Evolutionary conservation across 106 monocot species (phyloP).

Genomic region (Dendrobium officinale): DNA sequence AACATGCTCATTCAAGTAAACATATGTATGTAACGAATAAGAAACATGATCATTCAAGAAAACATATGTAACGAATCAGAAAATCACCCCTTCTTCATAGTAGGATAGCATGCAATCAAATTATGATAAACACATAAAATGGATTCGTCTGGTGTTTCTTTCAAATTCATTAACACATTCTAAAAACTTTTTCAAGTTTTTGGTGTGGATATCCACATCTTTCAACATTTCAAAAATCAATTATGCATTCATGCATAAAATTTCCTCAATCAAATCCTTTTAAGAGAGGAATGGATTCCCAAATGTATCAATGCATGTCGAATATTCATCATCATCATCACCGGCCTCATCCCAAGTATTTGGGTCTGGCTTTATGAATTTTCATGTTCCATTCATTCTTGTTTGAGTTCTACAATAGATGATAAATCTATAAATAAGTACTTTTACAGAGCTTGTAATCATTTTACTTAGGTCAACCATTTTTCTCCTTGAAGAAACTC

Average conservation of each 20-base stretch:
- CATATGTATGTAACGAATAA: background rate
- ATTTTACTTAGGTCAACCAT: background rate
- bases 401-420: background rate
- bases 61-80: background rate
- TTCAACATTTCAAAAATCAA: background rate
- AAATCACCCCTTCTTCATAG: background rate
- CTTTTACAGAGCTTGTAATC: background rate
- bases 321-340: background rate
- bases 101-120: background rate
- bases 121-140: background rate
- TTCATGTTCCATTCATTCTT: background rate
- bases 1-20: background rate
- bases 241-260: background rate
- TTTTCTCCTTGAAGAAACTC: background rate
- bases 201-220: background rate
- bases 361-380: background rate
- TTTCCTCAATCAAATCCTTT: background rate
- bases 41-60: background rate
- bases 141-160: background rate
- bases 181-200: background rate
- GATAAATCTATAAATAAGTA: background rate
- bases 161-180: background rate
- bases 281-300: background rate
- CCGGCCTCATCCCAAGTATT: background rate
- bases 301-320: background rate